Conservation (phyloP, 1,139 yeast species). For the Trichomonascaceae sp. region DNA sequence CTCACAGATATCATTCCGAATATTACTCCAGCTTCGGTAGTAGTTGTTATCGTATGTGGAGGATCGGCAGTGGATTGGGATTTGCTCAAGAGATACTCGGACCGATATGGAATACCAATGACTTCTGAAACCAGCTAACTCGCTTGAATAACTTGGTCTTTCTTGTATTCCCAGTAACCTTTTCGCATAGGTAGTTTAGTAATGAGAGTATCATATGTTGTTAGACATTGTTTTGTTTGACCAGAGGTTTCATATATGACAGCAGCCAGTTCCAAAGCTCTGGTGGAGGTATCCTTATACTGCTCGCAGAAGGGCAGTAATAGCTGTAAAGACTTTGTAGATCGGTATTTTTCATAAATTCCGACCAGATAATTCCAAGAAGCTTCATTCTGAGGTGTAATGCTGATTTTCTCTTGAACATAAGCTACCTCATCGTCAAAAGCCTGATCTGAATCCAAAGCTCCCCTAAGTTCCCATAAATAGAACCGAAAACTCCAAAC, state of each 20-base stretch:
- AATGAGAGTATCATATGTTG: slow-evolving; percentile 45
- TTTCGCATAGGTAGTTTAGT: slow-evolving; percentile 62
- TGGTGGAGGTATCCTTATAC: slow-evolving; percentile 48
- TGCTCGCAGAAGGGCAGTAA: slow-evolving; percentile 42
- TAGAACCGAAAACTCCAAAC: slow-evolving; percentile 91
- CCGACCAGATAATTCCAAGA: slow-evolving; percentile 81
- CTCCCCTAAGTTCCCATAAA: slow-evolving; percentile 29
- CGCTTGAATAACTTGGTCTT: slow-evolving; percentile 3
- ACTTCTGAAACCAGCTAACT: slow-evolving; percentile 1
- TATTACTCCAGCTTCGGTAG: slow-evolving; percentile 21
- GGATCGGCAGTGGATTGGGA: slow-evolving; percentile 30
- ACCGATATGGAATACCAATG: slow-evolving; percentile 19
- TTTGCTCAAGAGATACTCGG: slow-evolving; percentile 25
- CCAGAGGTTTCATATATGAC: slow-evolving; percentile 38
- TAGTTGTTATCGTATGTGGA: slow-evolving; percentile 33
- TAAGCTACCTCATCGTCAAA: slow-evolving; percentile 43
- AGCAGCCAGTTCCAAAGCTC: slow-evolving; percentile 63
- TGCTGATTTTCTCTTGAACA: slow-evolving; percentile 41
- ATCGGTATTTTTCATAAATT: slow-evolving; percentile 38
- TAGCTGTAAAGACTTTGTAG: slow-evolving; percentile 26
- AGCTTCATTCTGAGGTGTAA: slow-evolving; percentile 79
- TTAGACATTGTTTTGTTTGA: slow-evolving; percentile 33
- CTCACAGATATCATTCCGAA: slow-evolving; percentile 24
- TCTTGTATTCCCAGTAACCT: slow-evolving; percentile 53
- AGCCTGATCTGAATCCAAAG: slow-evolving; percentile 14